Evolutionary conservation across 495 filamentous ascomycete species (phyloP), one percentile per base, ranked within the genome.

Genomic region (Penicillium soppii): DNA sequence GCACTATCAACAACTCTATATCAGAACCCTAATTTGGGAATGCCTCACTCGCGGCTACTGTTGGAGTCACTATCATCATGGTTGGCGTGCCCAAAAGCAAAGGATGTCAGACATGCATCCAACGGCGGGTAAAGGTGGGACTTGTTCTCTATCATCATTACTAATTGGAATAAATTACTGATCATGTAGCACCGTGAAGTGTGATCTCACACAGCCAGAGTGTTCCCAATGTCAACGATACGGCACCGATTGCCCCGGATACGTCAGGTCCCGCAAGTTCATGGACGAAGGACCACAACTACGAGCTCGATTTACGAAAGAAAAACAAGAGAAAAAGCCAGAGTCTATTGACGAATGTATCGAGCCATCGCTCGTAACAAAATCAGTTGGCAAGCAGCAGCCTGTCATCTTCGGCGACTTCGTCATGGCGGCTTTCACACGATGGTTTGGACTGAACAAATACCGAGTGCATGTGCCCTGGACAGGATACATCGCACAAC

Each of bases 11-110:
- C 13, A 5, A n/a, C n/a, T n/a, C n/a, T n/a, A n/a, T n/a, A n/a
- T n/a, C n/a, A n/a, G n/a, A 32, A 40, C 19, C 21, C 7, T n/a
- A 16, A 22, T 3, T n/a, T 29, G 41, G 41, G 21, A 25, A 43
- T 43, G 41, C 19, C 26, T 27, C 9, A 7, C 5, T 12, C 29
- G 13, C 29, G 23, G 22, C 23, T n/a, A 23, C 35, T 15, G 19
- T 9, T 15, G 12, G 37, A 17, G 37, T 12, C 37, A 40, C 21
- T 30, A 7, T 47, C 49, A 43, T 43, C 30, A 72, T 72, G 71
- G 72, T 75, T 29, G 71, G 70, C 30, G 69, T 71, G 20, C 70
- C 72, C 8, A 62, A 71, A 29, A 73, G 70, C 53, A 65, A 58
- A 57, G 70, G 72, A 47, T 75, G 70, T 56, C 61, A 58, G 36